A percentile compares a stretch with the other conserved stretches of the same genome.
These are phyloP conservation scores for Lachnellula arida DNA, from an alignment of 2,329 filamentous ascomycete genomes.

Conservation along the genomic window DNA sequence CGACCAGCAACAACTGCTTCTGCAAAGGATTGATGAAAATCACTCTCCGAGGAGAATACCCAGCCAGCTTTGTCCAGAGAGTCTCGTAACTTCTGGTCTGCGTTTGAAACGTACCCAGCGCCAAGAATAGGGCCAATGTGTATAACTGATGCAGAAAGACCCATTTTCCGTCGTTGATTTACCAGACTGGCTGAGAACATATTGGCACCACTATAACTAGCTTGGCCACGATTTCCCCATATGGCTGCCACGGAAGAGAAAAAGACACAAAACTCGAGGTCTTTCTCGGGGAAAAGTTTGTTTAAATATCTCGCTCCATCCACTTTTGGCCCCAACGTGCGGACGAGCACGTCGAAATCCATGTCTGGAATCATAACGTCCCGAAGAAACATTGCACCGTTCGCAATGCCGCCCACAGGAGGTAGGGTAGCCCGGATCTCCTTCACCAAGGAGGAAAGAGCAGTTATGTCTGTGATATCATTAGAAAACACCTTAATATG, in stretches of 20 bases:
- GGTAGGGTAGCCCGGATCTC: conserved; percentile 30
- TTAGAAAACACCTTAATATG: conserved; percentile 38
- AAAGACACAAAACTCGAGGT: conserved; percentile 38
- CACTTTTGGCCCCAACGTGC: conserved; percentile 33
- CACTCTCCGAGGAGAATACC: neutral
- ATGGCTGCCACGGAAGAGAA: conserved; percentile 32
- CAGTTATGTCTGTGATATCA: conserved; percentile 41
- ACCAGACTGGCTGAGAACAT: neutral
- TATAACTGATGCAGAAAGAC: neutral
- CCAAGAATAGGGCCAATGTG: neutral
- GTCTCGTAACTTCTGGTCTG: too few relatives aligned
- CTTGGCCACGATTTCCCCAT: conserved; percentile 6
- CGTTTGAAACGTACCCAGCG: neutral
- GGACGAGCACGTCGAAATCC: conserved; percentile 33
- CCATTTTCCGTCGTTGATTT: neutral
- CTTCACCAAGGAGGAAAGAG: conserved; percentile 19
- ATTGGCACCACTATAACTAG: conserved; percentile 15
- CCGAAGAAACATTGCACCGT: conserved; percentile 36
- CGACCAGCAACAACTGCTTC: neutral
- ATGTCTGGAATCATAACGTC: conserved; percentile 25
- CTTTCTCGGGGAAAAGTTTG: neutral
- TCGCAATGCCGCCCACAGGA: conserved; percentile 40
- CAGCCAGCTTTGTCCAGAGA: too few relatives aligned
- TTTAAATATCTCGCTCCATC: conserved; percentile 14
- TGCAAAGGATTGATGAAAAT: neutral